These are phyloP conservation scores for Termitomyces sp. DNA, from an alignment of 1,284 basidiomycete genomes.

Conservation along the genomic window DNA sequence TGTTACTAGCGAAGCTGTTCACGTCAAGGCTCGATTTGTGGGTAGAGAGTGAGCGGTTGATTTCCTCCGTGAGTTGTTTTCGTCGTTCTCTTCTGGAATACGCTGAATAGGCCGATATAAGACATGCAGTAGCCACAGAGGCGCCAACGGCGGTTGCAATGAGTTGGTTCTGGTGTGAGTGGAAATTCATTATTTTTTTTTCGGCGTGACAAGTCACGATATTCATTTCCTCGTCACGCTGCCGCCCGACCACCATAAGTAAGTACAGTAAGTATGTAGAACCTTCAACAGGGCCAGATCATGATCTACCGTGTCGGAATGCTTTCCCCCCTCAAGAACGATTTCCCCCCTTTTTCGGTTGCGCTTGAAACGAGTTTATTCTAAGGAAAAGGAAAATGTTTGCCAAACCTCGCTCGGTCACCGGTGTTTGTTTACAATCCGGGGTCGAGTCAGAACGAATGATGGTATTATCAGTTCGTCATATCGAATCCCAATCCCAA, in stretches of 20 bases:
- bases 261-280: too few species aligned
- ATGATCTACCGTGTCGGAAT: background rate
- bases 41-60: constrained; percentile 45
- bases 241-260: too few species aligned
- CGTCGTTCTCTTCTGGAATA: constrained; percentile 46
- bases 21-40: constrained; percentile 22
- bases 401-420: background rate
- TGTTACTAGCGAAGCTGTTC: constrained; percentile 9
- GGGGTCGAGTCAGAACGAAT: background rate
- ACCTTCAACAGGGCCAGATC: too few species aligned
- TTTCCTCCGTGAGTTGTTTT: constrained; percentile 51
- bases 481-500: background rate
- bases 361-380: background rate
- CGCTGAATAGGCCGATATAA: constrained; percentile 52
- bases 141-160: constrained; percentile 58
- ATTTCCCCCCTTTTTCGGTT: background rate
- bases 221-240: background rate
- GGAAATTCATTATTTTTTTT: constrained; percentile 24
- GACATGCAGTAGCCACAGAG: constrained; percentile 52
- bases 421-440: background rate
- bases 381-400: background rate
- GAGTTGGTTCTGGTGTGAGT: constrained; percentile 47
- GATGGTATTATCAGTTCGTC: background rate
- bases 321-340: background rate
- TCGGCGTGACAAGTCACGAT: constrained; percentile 8